Evolutionary conservation across 257 asterid species (phyloP).

Genomic region (Petrea volubilis): DNA sequence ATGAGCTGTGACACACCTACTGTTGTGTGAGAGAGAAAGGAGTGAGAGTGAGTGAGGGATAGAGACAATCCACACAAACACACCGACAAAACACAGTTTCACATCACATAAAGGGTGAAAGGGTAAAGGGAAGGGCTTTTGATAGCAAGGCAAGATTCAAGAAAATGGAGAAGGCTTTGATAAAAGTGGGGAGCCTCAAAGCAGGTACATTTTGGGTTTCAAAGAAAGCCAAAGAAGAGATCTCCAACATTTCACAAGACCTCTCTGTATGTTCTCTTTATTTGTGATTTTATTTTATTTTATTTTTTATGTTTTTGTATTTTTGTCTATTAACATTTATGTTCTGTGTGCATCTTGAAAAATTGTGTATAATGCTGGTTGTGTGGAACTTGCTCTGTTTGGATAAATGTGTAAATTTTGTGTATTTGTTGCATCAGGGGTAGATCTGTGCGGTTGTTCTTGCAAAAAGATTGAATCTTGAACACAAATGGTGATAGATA

Average conservation of each 20-base stretch:
- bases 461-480: constrained; percentile 13
- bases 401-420: constrained; percentile 17
- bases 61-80: not conserved
- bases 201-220: constrained; percentile 90
- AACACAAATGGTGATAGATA: not conserved
- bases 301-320: not conserved
- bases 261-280: constrained; percentile 50
- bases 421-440: constrained; percentile 6
- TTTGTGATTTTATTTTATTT: not conserved
- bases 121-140: not conserved
- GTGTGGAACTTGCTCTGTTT: constrained; percentile 7
- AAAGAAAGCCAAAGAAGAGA: constrained; percentile 91
- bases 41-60: constrained; percentile 12
- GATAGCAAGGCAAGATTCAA: not conserved
- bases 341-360: not conserved
- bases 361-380: constrained; percentile 13
- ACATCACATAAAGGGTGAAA: not conserved
- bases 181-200: constrained; percentile 82
- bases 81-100: not conserved
- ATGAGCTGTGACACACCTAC: constrained; percentile 47
- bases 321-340: no score
- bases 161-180: constrained; percentile 85
- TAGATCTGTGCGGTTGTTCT: constrained; percentile 24
- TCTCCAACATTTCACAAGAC: constrained; percentile 86
- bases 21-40: constrained; percentile 9